phyloP scores from a whole-genome alignment of 768 basidiomycete species.

The Tricholoma matsutake region DNA sequence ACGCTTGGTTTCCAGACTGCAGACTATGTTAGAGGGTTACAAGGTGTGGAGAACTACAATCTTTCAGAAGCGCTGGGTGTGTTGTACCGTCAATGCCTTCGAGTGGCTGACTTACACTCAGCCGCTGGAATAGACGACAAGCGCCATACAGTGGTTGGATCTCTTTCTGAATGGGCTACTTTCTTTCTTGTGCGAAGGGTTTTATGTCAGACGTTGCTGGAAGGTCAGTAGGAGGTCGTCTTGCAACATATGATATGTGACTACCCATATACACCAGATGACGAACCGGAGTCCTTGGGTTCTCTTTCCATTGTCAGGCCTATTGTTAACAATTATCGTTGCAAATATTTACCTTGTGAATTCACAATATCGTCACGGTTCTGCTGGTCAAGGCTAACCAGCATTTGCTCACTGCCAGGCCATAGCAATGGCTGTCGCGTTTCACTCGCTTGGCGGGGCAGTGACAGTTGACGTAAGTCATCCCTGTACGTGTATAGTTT shows the following conservation, averaged over 20 bases:
- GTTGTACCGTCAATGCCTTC: conserved; percentile 4
- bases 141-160: conserved; percentile 41
- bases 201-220: conserved; percentile 50
- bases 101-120: not conserved
- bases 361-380: not conserved
- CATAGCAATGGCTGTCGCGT: conserved; percentile 28
- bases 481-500: not conserved
- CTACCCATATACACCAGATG: conserved; percentile 28
- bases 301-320: conserved; percentile 27
- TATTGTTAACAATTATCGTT: conserved; percentile 32
- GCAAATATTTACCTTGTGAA: conserved; percentile 41
- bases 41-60: conserved; percentile 40
- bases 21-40: conserved; percentile 39
- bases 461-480: conserved; percentile 24
- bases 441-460: conserved; percentile 14
- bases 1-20: conserved; percentile 23
- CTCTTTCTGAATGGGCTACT: conserved; percentile 48
- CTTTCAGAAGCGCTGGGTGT: conserved; percentile 31
- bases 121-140: conserved; percentile 28
- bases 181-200: conserved; percentile 44
- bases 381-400: not conserved
- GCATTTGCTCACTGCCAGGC: conserved; percentile 17
- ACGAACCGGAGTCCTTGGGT: conserved; percentile 37
- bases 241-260: not conserved
- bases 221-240: conserved; percentile 32